phyloP scores from a whole-genome alignment of 2,329 filamentous ascomycete species.

The Colletotrichum sp. region DNA sequence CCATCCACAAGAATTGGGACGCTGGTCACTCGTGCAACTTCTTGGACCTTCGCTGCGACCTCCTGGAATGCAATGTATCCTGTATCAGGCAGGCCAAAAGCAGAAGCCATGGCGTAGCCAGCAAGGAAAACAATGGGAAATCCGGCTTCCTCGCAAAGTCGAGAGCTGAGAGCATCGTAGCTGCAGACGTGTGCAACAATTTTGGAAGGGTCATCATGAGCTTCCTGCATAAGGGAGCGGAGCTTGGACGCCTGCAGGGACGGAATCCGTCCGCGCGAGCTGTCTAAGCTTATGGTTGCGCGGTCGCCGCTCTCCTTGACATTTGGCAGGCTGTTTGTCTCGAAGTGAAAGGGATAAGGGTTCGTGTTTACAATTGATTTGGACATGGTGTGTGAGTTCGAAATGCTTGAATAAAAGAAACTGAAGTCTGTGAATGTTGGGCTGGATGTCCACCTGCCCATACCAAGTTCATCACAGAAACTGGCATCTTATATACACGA shows the following conservation, averaged over 20 bases:
- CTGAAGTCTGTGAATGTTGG: neutral
- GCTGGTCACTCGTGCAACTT: conserved; percentile 38
- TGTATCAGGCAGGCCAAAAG: conserved; percentile 49
- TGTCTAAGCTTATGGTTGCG: conserved; percentile 22
- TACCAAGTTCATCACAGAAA: neutral
- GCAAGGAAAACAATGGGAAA: conserved; percentile 50
- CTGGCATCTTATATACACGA: neutral
- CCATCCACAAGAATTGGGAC: conserved; percentile 50
- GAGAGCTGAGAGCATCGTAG: conserved; percentile 48
- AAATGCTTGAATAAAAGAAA: neutral
- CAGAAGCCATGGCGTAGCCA: conserved; percentile 44
- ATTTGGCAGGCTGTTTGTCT: conserved; percentile 29
- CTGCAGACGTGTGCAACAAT: conserved; percentile 47
- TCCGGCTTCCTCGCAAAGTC: conserved; percentile 48
- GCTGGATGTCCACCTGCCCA: neutral
- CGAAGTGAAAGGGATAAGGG: conserved; percentile 37
- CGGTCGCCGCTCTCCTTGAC: conserved; percentile 23
- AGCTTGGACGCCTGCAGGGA: conserved; percentile 35
- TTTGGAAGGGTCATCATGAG: conserved; percentile 42
- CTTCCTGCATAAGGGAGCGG: conserved; percentile 39
- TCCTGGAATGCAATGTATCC: conserved; percentile 54
- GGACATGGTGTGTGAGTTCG: conserved; percentile 22
- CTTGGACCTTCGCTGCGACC: conserved; percentile 49
- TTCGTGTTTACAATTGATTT: conserved; percentile 33
- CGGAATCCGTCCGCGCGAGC: conserved; percentile 40